Percentiles rank a stretch among this genome's conserved stretches.
These are phyloP conservation scores for Capsella rubella DNA, from an alignment of 441 rosid genomes.

Conservation along the genomic window DNA sequence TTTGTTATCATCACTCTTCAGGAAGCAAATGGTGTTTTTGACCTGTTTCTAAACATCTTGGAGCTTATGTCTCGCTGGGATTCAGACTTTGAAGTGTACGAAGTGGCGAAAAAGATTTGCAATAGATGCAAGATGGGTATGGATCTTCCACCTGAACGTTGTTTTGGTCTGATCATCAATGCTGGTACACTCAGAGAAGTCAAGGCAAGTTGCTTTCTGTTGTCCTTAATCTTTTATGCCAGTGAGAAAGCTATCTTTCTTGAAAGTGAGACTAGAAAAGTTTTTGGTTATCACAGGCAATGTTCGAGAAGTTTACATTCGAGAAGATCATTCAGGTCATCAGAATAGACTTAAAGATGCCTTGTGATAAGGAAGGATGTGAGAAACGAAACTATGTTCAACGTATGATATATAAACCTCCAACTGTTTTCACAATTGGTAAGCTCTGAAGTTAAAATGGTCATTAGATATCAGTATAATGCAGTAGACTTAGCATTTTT, in stretches of 20 bases:
- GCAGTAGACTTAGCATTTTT: not conserved
- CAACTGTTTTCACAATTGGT: slow-evolving; percentile 33
- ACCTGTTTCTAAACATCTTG: slow-evolving; percentile 11
- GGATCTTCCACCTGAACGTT: not conserved
- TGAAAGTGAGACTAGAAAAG: slow-evolving; percentile 11
- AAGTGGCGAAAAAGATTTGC: slow-evolving; percentile 9
- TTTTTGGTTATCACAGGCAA: slow-evolving; percentile 21
- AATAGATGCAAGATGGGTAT: slow-evolving; percentile 19
- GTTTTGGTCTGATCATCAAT: slow-evolving; percentile 11
- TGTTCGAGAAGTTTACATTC: slow-evolving; percentile 3
- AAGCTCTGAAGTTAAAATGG: not conserved
- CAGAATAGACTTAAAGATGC: slow-evolving; percentile 14
- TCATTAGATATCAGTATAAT: slow-evolving; percentile 3
- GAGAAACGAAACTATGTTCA: slow-evolving; percentile 27
- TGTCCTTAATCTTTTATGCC: not conserved
- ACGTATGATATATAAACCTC: slow-evolving; percentile 18
- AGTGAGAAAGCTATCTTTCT: not conserved
- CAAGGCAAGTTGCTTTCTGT: slow-evolving; percentile 26
- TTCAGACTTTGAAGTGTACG: slow-evolving; percentile 2
- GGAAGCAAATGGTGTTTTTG: slow-evolving; percentile 18
- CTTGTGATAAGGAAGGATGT: slow-evolving; percentile 33
- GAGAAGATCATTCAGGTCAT: slow-evolving; percentile 25
- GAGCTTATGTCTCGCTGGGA: slow-evolving; percentile 22
- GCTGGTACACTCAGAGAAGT: slow-evolving; percentile 26
- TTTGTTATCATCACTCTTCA: not conserved